Conservation (phyloP, 163 green algal genomes). For the Scenedesmus sp. region DNA sequence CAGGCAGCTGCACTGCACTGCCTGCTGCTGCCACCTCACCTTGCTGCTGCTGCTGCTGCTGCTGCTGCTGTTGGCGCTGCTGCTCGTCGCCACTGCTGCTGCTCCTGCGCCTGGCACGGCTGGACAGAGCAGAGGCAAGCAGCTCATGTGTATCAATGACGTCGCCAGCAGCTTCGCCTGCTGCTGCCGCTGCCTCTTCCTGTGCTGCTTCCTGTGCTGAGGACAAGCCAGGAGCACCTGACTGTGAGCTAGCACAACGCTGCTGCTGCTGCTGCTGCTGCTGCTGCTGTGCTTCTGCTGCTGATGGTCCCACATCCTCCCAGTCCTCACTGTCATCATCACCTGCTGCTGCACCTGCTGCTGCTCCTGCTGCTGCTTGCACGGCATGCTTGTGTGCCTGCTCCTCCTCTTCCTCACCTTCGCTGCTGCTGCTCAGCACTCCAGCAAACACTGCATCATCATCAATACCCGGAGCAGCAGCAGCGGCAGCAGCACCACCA, state of each 20-base stretch:
- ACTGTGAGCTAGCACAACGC: background rate
- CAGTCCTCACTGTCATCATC: conserved; percentile 68
- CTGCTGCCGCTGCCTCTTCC: background rate
- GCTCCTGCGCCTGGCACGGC: conserved; percentile 8
- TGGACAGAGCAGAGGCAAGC: background rate
- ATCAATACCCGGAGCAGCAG: background rate
- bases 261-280: conserved; percentile 39
- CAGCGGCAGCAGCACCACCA: background rate
- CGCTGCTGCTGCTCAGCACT: conserved; percentile 8
- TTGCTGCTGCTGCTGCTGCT: conserved; percentile 22
- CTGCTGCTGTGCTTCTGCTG: conserved; percentile 21
- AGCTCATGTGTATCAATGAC: background rate
- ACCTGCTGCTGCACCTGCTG: background rate
- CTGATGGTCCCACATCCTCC: conserved; percentile 69
- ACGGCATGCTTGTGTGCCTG: background rate
- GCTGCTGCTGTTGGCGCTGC: conserved; percentile 31
- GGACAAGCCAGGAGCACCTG: background rate
- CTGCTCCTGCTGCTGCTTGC: conserved; percentile 1
- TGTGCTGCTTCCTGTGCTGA: background rate
- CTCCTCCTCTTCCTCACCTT: background rate
- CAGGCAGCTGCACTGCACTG: conserved; percentile 48
- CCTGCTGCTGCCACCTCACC: conserved; percentile 68
- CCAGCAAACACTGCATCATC: conserved; percentile 42
- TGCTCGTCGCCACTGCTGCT: conserved; percentile 33
- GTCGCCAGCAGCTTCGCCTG: background rate